These are phyloP conservation scores for Fusarium praegraminearum DNA, from an alignment of 2,329 filamentous ascomycete species.

Conservation along the genomic window DNA sequence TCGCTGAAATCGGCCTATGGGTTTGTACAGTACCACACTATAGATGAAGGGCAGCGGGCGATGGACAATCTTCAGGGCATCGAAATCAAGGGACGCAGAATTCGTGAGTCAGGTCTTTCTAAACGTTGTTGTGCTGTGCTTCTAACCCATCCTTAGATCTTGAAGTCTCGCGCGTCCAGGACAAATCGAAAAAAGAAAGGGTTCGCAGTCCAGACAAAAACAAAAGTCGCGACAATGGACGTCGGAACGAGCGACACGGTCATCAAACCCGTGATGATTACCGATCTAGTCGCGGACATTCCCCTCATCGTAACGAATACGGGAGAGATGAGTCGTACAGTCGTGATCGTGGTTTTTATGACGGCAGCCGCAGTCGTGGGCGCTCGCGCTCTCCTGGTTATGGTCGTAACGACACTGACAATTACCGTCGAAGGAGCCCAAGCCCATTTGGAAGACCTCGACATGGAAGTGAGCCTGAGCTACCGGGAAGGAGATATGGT, in stretches of 20 bases:
- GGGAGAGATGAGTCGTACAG: constrained; percentile 72
- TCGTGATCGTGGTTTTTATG: constrained; percentile 59
- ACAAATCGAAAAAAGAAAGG: constrained; percentile 74
- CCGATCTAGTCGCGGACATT: constrained; percentile 70
- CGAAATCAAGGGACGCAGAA: constrained; percentile 88
- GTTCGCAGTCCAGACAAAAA: constrained; percentile 68
- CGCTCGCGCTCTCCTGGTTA: constrained; percentile 76
- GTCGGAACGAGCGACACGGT: constrained; percentile 61
- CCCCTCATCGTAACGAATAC: constrained; percentile 67
- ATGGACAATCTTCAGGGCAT: constrained; percentile 83
- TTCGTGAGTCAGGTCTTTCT: constrained; percentile 74
- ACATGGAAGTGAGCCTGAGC: constrained; percentile 70
- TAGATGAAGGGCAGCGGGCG: constrained; percentile 78
- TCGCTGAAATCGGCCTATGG: constrained; percentile 97
- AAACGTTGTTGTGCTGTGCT: background rate
- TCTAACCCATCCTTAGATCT: constrained; percentile 69
- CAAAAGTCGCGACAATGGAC: constrained; percentile 64
- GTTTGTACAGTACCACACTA: constrained; percentile 91
- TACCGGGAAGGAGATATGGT: constrained; percentile 76
- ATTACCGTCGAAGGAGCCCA: constrained; percentile 76
- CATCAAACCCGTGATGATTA: constrained; percentile 71
- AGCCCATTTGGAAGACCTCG: constrained; percentile 69
- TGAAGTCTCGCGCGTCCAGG: constrained; percentile 89
- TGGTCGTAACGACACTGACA: constrained; percentile 58
- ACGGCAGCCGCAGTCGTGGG: constrained; percentile 62